Evolutionary conservation across 2,329 filamentous ascomycete genomes (phyloP), one percentile per base, ranked within the genome.

Genomic region (Pyrenochaeta sp.): DNA sequence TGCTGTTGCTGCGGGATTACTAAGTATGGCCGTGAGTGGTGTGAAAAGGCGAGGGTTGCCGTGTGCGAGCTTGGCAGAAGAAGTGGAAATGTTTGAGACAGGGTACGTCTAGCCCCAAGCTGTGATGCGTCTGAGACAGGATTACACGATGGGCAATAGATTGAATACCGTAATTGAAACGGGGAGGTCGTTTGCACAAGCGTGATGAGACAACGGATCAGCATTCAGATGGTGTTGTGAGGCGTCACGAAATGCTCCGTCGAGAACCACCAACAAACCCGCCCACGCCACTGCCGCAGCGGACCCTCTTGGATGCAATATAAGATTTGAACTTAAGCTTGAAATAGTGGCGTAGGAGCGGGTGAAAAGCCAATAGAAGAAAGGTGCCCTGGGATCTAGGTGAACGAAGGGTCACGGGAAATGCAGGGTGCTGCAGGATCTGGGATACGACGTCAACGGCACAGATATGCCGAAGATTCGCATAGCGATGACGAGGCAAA

Each of bases 1-100:
- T 30, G 26, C 39, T 48, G 42, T 44, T 53, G 43, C 47, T 54
- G 48, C 51, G 41, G 27, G 49, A 60, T 59, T 60, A 58, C 55
- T 61, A 63, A 61, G 36, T 24, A 27, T 23, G 21, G 19, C 32
- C 14, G 30, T 24, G 31, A 27, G 36, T 38, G 43, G 43, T 50
- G 43, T 46, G 51, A 35, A 54, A 39, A 45, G 18, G 52, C 38
- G 48, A 48, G 21, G 28, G 38, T 26, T 36, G 29, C 19, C 35
- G 34, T 22, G 10, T 24, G 29, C 31, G 29, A 41, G 46, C 49
- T 55, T 55, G 52, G 53, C 42, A 34, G 39, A 31, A 20, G n/a
- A 23, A 35, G 39, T 35, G 17, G 35, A 23, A 49, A 41, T 38
- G 30, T 44, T 50, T 41, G 30, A 30, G 36, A 27, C 13, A 21